Base-by-base conservation (phyloP, 129 eudicot genomes). In the Heracleum sosnowskyi region DNA sequence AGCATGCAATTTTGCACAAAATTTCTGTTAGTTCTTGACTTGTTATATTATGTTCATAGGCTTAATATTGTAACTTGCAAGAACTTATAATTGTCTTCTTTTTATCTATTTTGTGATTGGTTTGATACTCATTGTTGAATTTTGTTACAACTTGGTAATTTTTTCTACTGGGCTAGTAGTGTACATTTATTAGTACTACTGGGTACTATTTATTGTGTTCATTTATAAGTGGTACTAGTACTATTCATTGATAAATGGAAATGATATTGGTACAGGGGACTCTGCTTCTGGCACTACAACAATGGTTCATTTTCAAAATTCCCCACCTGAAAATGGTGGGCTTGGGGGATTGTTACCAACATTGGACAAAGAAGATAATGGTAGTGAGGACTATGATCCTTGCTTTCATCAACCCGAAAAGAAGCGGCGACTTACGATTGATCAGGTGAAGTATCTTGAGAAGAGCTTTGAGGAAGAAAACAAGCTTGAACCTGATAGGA, bases 401-500 rank as follows among this genome's bases (percentile, higher is more conserved):
- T 57, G 80, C 83, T 82, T 62, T 69, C 87, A 85, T 75, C 93
- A 79, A 40, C 86, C 88, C 42, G 97, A 89, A 80, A 93, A 93
- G 87, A 93, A 93, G 79, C 79, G 97, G 77, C 84, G 98, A 35
- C 87, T 93, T 16, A 34, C 78, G 3, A 37, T 79, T 7, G 88
- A 87, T 68, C 97, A 93, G 84, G 98, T 91, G 55, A 83, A 79
- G 60, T 87, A 82, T 80, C 92, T 93, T 34, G 98, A 93, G 88
- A 89, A 57, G 78, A 83, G 98, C 82, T 93, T 93, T 77, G 94
- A 87, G 37, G 91, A 84, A 16, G 98, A 93, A 12, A 93, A 91
- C 80, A 93, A 93, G 84, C 95, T 93, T 45, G 98, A 91, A 60
- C 98, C 98, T 1, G 97, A 93, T 24, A 87, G 97, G 46, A 93